Evolutionary conservation across 208 protist genomes (phyloP), one percentile per base, ranked within the genome.

Genomic region (Trypanosoma platydactyli): DNA sequence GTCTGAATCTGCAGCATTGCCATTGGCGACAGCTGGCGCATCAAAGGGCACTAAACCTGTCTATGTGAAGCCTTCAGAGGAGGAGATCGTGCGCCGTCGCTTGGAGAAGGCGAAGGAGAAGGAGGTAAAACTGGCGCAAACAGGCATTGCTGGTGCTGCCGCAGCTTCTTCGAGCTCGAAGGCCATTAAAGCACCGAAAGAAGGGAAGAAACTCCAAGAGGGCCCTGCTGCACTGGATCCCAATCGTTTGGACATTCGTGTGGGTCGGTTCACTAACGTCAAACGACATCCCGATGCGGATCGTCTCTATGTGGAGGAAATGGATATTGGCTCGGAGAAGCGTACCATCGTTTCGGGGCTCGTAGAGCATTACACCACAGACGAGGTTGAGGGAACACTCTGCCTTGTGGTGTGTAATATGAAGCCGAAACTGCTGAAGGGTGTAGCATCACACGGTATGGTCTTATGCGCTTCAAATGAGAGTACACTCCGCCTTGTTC

Each of bases 401-500:
- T 94, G 95, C 22, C 64, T 96, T 9, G 81, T 95, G 6, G 66
- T 98, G n/a, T 96, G 89, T 73, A 98, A 98, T 69, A 88, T 98
- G 73, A 97, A 98, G 76, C 91, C 96, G 11, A 89, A 79, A 57
- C 76, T 92, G 41, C 79, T 98, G 45, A 86, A 88, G 68, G 96
- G 93, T 7, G 79, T 98, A 42, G 77, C 74, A 1, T 95, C 88
- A 18, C 80, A 93, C n/a, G 96, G 90, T 18, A 98, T 98, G 96
- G 83, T 98, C 58, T 70, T 98, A 33, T 96, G 92, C 68, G 91
- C 91, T 0, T 88, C 81, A 25, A 86, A 70, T 44, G 88, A 76
- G n/a, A 68, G 68, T 3, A 69, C 54, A 27, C 69, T 86, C 25
- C 64, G 61, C 24, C 77, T 97, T 33, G 76, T 91, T 40, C 77